Conservation (phyloP, 768 basidiomycete genomes). For the Termitomyces sp. region DNA sequence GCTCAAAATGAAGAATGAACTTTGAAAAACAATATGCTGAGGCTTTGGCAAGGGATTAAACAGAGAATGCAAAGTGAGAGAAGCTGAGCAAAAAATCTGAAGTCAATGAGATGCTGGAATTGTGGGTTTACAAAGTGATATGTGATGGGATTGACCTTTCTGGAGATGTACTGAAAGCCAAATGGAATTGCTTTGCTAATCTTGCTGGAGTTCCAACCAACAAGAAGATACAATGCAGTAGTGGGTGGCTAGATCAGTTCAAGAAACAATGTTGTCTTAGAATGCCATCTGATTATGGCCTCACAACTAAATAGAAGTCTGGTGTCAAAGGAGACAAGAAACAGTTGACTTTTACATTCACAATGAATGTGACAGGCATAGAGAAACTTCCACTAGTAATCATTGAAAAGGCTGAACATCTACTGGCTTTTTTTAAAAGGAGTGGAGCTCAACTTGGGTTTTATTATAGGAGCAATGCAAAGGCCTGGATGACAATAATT, state of each 20-base stretch:
- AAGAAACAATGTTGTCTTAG: constrained; percentile 22
- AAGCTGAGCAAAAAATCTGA: neutral
- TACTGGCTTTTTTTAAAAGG: neutral
- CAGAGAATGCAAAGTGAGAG: no score
- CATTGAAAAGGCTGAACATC: neutral
- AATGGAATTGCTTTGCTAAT: no score
- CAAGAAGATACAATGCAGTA: no score
- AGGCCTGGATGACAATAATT: neutral
- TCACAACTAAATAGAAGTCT: neutral
- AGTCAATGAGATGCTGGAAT: constrained; percentile 8
- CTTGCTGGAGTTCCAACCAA: no score
- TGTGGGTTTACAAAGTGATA: constrained; percentile 23
- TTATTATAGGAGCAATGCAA: no score
- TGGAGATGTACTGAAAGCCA: no score
- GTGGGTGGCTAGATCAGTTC: constrained; percentile 29
- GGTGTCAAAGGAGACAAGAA: neutral
- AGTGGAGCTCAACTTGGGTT: no score
- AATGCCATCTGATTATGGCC: neutral
- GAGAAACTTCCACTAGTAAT: neutral
- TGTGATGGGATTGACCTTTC: constrained; percentile 22
- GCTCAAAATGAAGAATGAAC: constrained; percentile 2
- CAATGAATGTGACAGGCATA: neutral
- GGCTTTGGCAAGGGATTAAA: no score
- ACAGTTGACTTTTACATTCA: neutral
- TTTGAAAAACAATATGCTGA: no score